Evolutionary conservation across 1,139 yeast genomes (phyloP).

Genomic region (Debaryomyces psychrophilus): DNA sequence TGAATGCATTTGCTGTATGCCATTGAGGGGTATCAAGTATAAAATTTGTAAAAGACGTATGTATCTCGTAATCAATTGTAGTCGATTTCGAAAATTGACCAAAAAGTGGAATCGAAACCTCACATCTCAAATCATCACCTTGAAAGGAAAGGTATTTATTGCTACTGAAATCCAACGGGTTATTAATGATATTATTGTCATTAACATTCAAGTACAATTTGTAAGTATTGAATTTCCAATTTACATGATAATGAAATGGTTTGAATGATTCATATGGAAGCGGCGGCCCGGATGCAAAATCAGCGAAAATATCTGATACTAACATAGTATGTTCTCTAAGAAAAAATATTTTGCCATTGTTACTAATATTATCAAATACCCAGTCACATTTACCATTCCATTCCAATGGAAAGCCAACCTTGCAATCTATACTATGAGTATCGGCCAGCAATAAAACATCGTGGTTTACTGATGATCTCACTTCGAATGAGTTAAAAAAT

Average conservation of each 20-base stretch:
- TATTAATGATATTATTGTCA: conserved; percentile 83
- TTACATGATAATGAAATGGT: conserved; percentile 63
- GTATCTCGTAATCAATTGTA: conserved; percentile 54
- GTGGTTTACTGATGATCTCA: conserved; percentile 86
- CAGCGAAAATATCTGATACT: conserved; percentile 72
- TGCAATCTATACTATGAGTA: conserved; percentile 57
- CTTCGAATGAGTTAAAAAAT: conserved; percentile 59
- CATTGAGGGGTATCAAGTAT: conserved; percentile 83
- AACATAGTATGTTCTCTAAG: conserved; percentile 83
- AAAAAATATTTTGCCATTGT: conserved; percentile 60
- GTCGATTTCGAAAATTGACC: conserved; percentile 62
- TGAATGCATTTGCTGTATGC: conserved; percentile 81
- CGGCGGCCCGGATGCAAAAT: conserved; percentile 76
- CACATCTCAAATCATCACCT: conserved; percentile 59
- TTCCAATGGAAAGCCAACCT: conserved; percentile 67
- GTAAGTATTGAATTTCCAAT: conserved; percentile 62
- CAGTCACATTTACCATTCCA: conserved; percentile 84
- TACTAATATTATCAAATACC: conserved; percentile 59
- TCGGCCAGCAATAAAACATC: conserved; percentile 72
- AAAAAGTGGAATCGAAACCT: conserved; percentile 60
- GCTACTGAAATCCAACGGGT: conserved; percentile 81
- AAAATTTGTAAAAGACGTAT: conserved; percentile 64
- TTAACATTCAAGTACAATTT: conserved; percentile 76
- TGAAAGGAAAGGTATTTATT: conserved; percentile 76
- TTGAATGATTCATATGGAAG: conserved; percentile 75